Percentiles rank a stretch among this genome's conserved stretches.
Evolutionary conservation across 257 asterid species (phyloP).

Genomic region (Solanum appendiculatum): DNA sequence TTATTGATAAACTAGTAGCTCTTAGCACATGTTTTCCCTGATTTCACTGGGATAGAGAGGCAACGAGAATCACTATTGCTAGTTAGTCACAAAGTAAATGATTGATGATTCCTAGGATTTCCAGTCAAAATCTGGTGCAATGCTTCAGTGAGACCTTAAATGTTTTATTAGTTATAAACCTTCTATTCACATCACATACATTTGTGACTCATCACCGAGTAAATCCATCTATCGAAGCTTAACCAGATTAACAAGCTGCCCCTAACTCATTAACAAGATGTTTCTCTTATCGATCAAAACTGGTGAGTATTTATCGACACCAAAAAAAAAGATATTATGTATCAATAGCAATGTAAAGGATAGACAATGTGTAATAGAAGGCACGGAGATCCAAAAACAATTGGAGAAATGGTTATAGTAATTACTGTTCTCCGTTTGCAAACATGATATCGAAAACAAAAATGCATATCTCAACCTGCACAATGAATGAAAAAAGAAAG

Average conservation of each 20-base stretch:
- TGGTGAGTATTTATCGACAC: not conserved
- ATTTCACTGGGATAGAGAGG: not conserved
- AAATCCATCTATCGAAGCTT: not conserved
- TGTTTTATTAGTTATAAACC: not conserved
- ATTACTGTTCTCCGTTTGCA: conserved; percentile 81
- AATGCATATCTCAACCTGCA: conserved; percentile 83
- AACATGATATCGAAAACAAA: conserved; percentile 84
- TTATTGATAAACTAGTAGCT: not conserved
- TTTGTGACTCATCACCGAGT: not conserved
- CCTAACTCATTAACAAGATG: not conserved
- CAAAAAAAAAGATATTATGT: not conserved
- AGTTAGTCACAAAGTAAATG: not conserved
- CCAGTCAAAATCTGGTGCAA: not conserved
- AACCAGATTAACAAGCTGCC: not conserved
- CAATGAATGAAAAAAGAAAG: not conserved
- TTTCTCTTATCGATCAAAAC: not conserved
- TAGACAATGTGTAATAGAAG: not conserved
- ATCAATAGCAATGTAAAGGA: not conserved
- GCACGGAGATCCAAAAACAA: not conserved
- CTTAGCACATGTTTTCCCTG: not conserved
- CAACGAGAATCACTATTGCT: not conserved
- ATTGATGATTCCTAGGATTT: not conserved
- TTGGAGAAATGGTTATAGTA: conserved; percentile 13
- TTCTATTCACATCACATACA: not conserved
- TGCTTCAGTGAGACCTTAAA: not conserved